Evolutionary conservation across 768 basidiomycete genomes (phyloP).

Genomic region (Lepiota subincarnata): DNA sequence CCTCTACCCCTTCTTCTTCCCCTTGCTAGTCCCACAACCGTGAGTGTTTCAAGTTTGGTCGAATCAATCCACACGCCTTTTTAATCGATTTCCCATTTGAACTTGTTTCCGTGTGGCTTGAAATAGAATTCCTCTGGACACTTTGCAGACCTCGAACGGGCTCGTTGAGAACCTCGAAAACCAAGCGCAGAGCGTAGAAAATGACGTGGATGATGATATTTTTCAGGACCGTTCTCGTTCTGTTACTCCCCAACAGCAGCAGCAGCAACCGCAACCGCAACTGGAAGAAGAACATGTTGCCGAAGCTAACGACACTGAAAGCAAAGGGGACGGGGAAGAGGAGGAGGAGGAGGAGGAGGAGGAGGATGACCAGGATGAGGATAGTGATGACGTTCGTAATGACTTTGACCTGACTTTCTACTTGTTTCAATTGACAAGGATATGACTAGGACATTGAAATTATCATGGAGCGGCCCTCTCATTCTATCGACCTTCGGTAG

Average conservation of each 20-base stretch:
- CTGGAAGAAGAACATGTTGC: constrained; percentile 29
- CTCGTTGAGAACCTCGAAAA: constrained; percentile 48
- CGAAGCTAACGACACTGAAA: constrained; percentile 31
- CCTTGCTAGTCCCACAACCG: constrained; percentile 52
- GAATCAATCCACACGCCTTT: constrained; percentile 2
- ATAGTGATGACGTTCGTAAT: constrained; percentile 37
- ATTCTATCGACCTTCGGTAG: constrained; percentile 74
- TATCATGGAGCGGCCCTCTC: constrained; percentile 76
- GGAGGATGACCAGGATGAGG: constrained; percentile 20
- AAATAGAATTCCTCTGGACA: constrained; percentile 36
- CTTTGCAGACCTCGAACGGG: constrained; percentile 41
- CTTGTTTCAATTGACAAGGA: not conserved
- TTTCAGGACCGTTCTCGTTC: constrained; percentile 1
- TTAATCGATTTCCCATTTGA: constrained; percentile 8
- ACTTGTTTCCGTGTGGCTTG: constrained; percentile 16
- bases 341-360: constrained; percentile 27
- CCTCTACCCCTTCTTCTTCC: constrained; percentile 25
- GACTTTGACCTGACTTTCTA: not conserved
- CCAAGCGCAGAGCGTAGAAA: constrained; percentile 39
- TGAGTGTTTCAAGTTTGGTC: constrained; percentile 40
- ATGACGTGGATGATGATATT: constrained; percentile 26
- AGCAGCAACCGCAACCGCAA: constrained; percentile 17
- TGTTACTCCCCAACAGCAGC: not conserved
- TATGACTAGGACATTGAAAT: constrained; percentile 75
- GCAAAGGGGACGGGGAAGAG: constrained; percentile 31